Base-by-base conservation (phyloP, 1,284 basidiomycete genomes). In the Naganishia liquefaciens region DNA sequence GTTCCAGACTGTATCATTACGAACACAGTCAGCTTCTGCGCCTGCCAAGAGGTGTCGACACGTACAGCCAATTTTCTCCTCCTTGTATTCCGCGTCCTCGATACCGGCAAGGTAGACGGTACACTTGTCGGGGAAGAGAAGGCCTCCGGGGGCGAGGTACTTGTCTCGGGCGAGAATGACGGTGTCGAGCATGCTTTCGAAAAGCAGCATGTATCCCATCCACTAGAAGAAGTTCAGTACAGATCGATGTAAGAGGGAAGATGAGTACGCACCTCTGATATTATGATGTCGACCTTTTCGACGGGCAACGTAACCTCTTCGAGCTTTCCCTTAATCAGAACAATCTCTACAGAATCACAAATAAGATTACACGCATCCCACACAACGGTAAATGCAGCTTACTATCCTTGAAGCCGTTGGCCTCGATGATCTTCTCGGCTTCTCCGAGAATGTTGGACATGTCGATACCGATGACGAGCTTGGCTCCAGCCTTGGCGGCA, bases 381-480 rank as follows among this genome's bases (percentile, higher is more conserved):
- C 27, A 33, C 5, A n/a, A 30, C 17, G 25, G 43, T 3, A 39
- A 62, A 54, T 11, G 40, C 30, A 10, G 85, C 91, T 71, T 70
- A 95, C 91, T 90, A 77, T 97, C 88, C 80, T 87, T 87, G 83
- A 98, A 96, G 55, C 94, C 94, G 74, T 99, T 99, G 19, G 91
- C 90, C 73, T 93, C 88, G 70, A 98, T 87, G 72, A 99, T 99
- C 81, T 93, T 94, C 82, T 89, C 86, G 6, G 96, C 96, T 83
- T 99, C 94, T 82, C 98, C 95, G 76, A 98, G 91, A 81, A 99
- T 99, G 82, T 99, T 98, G 70, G 93, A 97, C 96, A 99, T 99
- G 81, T 99, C 96, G 78, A 99, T 95, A 67, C 92, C 94, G 71
- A 95, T 92, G 72, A 99, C 96, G 72, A 91, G 92, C 75, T 90